A percentile compares a stretch with the other conserved stretches of the same genome.
Evolutionary conservation across 2,329 filamentous ascomycete species (phyloP).

Genomic region (Aspergillus fijiensis): DNA sequence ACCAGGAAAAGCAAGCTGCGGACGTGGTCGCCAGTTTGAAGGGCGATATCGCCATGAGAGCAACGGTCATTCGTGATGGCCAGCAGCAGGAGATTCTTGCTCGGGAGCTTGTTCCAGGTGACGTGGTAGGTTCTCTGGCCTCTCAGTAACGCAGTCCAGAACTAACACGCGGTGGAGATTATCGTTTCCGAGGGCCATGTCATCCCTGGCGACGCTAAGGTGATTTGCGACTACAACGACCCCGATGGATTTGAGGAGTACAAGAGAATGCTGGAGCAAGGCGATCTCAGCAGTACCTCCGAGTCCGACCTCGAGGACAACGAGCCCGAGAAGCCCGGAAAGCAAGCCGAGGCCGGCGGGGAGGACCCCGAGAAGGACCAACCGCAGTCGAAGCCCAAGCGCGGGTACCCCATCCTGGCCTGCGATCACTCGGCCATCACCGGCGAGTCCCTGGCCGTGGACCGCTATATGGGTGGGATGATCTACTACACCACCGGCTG

Average conservation of each 20-base stretch:
- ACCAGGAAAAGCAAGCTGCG: slow-evolving; percentile 77
- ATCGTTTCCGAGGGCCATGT: slow-evolving; percentile 70
- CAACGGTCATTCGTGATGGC: slow-evolving; percentile 66
- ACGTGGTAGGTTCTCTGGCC: slow-evolving; percentile 59
- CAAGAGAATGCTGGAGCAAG: slow-evolving; percentile 61
- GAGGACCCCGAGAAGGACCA: slow-evolving; percentile 16
- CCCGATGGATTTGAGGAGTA: slow-evolving; percentile 68
- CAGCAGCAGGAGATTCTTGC: slow-evolving; percentile 65
- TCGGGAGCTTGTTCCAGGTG: slow-evolving; percentile 72
- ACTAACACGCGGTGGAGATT: slow-evolving; percentile 47
- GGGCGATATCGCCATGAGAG: slow-evolving; percentile 75
- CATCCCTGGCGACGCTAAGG: slow-evolving; percentile 66
- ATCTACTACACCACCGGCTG: slow-evolving; percentile 78
- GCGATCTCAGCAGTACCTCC: slow-evolving; percentile 53
- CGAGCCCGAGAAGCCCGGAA: slow-evolving; percentile 30
- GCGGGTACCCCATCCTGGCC: slow-evolving; percentile 66
- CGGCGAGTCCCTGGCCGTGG: slow-evolving; percentile 74
- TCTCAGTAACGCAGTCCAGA: background rate
- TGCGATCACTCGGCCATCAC: slow-evolving; percentile 79
- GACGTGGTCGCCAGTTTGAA: slow-evolving; percentile 74
- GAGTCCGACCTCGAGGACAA: slow-evolving; percentile 53
- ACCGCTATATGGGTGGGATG: slow-evolving; percentile 66
- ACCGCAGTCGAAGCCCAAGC: slow-evolving; percentile 26
- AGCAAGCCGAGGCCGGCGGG: slow-evolving; percentile 42
- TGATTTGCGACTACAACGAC: slow-evolving; percentile 70